phyloP scores from a whole-genome alignment of 768 basidiomycete species.

The Boletus vermiculosoides region DNA sequence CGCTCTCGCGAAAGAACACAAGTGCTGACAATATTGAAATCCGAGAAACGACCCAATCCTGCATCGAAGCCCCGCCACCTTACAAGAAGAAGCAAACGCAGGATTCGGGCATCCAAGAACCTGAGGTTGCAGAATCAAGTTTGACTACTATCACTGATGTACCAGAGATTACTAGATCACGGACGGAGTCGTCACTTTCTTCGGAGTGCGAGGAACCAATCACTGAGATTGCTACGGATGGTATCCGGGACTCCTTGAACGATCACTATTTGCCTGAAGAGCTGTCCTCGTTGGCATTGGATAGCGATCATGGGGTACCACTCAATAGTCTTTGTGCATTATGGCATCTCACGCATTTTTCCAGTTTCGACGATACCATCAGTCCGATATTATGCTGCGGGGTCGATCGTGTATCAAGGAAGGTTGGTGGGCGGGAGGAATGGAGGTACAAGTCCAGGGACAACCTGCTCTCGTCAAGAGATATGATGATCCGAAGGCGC shows the following conservation, averaged over 20 bases:
- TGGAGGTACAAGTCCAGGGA: constrained; percentile 41
- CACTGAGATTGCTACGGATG: constrained; percentile 19
- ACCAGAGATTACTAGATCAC: background rate
- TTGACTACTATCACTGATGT: background rate
- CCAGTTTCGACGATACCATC: constrained; percentile 51
- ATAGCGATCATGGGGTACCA: constrained; percentile 37
- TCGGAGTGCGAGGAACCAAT: constrained; percentile 8
- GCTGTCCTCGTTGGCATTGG: constrained; percentile 19
- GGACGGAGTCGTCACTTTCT: background rate
- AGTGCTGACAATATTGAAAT: background rate
- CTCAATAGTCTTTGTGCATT: too few species aligned
- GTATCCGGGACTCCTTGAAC: constrained; percentile 13
- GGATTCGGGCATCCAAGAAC: background rate
- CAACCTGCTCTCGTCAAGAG: constrained; percentile 41
- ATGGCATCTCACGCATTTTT: constrained; percentile 6
- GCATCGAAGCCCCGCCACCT: constrained; percentile 19
- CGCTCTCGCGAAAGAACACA: constrained; percentile 9
- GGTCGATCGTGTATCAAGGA: constrained; percentile 37
- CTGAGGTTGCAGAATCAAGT: background rate
- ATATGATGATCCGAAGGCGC: constrained; percentile 40
- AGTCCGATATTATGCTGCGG: constrained; percentile 44
- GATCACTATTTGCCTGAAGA: constrained; percentile 26
- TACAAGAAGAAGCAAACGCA: constrained; percentile 12
- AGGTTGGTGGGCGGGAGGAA: constrained; percentile 49
- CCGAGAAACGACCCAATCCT: background rate